Conservation (phyloP, 1,139 yeast species). For the Geotrichum phurueaensis region DNA sequence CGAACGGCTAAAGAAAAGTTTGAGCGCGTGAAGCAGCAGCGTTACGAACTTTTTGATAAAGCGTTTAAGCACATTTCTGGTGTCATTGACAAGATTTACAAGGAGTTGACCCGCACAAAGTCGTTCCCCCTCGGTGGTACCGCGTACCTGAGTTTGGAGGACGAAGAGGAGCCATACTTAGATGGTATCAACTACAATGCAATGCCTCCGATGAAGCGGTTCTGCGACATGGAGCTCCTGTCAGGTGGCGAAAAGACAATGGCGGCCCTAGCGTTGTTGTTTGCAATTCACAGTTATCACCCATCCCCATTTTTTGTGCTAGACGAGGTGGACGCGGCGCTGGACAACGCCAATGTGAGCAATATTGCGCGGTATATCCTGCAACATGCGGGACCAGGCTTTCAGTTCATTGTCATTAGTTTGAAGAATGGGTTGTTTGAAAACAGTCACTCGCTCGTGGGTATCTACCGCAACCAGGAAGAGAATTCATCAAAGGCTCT, state of each 20-base stretch:
- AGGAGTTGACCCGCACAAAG: constrained; percentile 66
- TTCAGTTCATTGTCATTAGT: constrained; percentile 91
- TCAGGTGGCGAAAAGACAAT: constrained; percentile 97
- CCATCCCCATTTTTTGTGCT: constrained; percentile 95
- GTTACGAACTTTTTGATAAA: constrained; percentile 57
- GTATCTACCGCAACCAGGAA: constrained; percentile 81
- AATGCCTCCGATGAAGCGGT: constrained; percentile 94
- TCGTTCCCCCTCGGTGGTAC: constrained; percentile 75
- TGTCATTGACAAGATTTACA: constrained; percentile 72
- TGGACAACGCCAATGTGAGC: constrained; percentile 82
- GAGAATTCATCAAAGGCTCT: constrained; percentile 72
- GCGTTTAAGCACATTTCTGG: constrained; percentile 74
- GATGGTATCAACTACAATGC: constrained; percentile 87
- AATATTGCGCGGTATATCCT: constrained; percentile 79
- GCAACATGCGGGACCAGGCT: constrained; percentile 66
- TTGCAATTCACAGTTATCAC: constrained; percentile 84
- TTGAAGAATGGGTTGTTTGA: constrained; percentile 83
- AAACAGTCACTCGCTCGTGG: constrained; percentile 84
- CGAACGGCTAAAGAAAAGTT: constrained; percentile 51
- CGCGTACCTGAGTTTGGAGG: constrained; percentile 80
- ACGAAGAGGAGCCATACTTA: constrained; percentile 76
- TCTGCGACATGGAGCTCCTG: constrained; percentile 84
- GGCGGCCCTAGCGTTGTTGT: constrained; percentile 87
- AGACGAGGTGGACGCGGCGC: constrained; percentile 96
- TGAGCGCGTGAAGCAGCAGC: constrained; percentile 51